These are phyloP conservation scores for Fusarium hainanense DNA, from an alignment of 2,329 filamentous ascomycete species.

Conservation along the genomic window DNA sequence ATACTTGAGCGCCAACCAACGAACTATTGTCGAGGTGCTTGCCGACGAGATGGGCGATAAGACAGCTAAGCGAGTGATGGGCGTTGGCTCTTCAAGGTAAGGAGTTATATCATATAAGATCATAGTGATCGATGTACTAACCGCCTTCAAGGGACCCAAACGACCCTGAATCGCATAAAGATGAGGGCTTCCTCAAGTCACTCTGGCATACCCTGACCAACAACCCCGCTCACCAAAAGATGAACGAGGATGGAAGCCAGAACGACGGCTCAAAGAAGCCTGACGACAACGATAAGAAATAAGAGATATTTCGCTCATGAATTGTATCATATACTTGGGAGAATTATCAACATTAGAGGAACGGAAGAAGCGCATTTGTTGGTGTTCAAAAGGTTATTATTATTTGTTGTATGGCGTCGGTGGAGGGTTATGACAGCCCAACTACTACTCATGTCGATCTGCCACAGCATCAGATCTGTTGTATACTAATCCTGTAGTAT, in stretches of 20 bases:
- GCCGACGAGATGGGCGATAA: slow-evolving; percentile 96
- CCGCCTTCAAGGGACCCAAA: slow-evolving; percentile 35
- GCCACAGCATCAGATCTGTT: slow-evolving; percentile 42
- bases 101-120: slow-evolving; percentile 4
- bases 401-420: slow-evolving; percentile 48
- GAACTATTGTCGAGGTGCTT: slow-evolving; percentile 93
- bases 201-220: slow-evolving; percentile 95
- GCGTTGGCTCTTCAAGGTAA: slow-evolving; percentile 63
- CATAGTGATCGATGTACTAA: slow-evolving; percentile 9
- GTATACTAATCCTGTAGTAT: slow-evolving; percentile 50
- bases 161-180: slow-evolving; percentile 69
- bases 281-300: slow-evolving; percentile 50
- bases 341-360: slow-evolving; percentile 41
- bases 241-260: slow-evolving; percentile 36
- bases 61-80: slow-evolving; percentile 92
- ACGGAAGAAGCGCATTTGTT: slow-evolving; percentile 49
- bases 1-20: slow-evolving; percentile 89
- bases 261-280: slow-evolving; percentile 43
- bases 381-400: slow-evolving; percentile 54
- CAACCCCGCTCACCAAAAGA: slow-evolving; percentile 67
- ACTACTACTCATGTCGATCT: slow-evolving; percentile 46
- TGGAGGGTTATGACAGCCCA: slow-evolving; percentile 39
- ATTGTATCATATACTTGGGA: slow-evolving; percentile 40
- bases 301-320: slow-evolving; percentile 51
- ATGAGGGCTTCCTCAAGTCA: slow-evolving; percentile 91